Percentiles rank a stretch among this genome's conserved stretches.
phyloP scores from a whole-genome alignment of 2,329 filamentous ascomycete species.

The Cladophialophora carrionii region DNA sequence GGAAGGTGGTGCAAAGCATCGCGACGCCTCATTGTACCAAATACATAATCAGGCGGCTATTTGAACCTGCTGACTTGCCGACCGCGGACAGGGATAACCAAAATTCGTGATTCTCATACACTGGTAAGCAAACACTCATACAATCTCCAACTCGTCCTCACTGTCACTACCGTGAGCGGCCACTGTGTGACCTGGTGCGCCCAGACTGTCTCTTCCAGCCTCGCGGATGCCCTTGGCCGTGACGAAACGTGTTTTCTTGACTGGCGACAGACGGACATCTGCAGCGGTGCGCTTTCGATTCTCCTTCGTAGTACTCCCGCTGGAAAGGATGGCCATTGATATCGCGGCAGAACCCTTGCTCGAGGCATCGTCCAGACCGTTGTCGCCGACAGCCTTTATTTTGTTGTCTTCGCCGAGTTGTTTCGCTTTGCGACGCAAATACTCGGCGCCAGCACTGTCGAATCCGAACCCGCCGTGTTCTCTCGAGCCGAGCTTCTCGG shows the following conservation, averaged over 20 bases:
- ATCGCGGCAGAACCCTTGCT: constrained; percentile 4
- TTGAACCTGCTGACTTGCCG: not conserved
- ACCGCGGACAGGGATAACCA: too few species aligned
- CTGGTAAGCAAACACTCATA: not conserved
- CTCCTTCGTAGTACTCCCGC: constrained; percentile 8
- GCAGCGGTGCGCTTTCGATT: constrained; percentile 44
- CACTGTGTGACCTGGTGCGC: constrained; percentile 45
- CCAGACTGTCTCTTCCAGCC: constrained; percentile 72
- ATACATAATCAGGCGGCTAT: not conserved
- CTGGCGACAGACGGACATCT: constrained; percentile 47
- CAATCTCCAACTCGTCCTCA: constrained; percentile 47
- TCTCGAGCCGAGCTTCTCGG: constrained; percentile 45
- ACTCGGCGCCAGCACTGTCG: constrained; percentile 49
- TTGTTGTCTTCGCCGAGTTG: constrained; percentile 2
- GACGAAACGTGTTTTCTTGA: constrained; percentile 68
- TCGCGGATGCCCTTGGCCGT: constrained; percentile 77
- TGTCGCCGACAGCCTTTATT: not conserved
- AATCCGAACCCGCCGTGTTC: constrained; percentile 36
- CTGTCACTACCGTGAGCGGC: constrained; percentile 56
- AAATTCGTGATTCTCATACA: constrained; percentile 3
- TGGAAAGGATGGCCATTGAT: constrained; percentile 16
- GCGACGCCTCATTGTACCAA: constrained; percentile 3
- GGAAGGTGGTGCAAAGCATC: not conserved
- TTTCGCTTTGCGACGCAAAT: constrained; percentile 44
- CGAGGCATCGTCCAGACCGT: not conserved